Percentiles rank a stretch among this genome's conserved stretches.
Conservation (phyloP, 31 red algal genomes). For the Endocladia muricata region DNA sequence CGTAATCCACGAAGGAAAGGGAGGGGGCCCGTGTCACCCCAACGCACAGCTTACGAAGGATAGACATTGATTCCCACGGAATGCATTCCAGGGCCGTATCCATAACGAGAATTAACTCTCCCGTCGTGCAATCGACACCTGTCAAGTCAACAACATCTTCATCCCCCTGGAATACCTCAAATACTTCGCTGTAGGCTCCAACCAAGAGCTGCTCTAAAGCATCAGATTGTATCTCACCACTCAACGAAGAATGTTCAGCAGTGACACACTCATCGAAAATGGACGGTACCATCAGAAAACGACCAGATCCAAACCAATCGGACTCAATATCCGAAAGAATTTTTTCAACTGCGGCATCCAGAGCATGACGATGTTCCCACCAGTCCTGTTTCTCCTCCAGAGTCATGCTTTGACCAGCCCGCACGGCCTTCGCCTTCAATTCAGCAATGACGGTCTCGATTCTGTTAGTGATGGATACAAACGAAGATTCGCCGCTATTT, state of each 20-base stretch:
- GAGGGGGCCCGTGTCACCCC: slow-evolving; percentile 36
- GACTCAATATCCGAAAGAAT: slow-evolving; percentile 47
- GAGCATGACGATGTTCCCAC: slow-evolving; percentile 41
- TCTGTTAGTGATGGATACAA: slow-evolving; percentile 20
- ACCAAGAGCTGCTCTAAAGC: no score
- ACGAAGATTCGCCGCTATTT: not conserved
- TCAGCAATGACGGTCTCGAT: slow-evolving; percentile 16
- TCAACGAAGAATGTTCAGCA: not conserved
- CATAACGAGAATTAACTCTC: slow-evolving; percentile 40
- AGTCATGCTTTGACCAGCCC: slow-evolving; percentile 32
- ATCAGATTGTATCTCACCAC: not conserved
- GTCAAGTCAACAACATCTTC: no score
- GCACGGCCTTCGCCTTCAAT: slow-evolving; percentile 21
- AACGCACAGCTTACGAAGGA: slow-evolving; percentile 21
- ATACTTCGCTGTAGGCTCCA: no score
- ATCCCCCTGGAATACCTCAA: no score
- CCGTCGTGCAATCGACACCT: no score
- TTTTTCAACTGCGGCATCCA: slow-evolving; percentile 36
- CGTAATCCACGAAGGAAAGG: not conserved
- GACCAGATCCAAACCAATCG: slow-evolving; percentile 33
- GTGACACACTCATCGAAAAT: not conserved
- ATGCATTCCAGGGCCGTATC: slow-evolving; percentile 58
- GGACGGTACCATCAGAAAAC: slow-evolving; percentile 1
- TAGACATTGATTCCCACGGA: slow-evolving; percentile 67
- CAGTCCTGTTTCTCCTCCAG: slow-evolving; percentile 41